phyloP scores from a whole-genome alignment of 2,329 filamentous ascomycete species.

The Podosphaera fusca region DNA sequence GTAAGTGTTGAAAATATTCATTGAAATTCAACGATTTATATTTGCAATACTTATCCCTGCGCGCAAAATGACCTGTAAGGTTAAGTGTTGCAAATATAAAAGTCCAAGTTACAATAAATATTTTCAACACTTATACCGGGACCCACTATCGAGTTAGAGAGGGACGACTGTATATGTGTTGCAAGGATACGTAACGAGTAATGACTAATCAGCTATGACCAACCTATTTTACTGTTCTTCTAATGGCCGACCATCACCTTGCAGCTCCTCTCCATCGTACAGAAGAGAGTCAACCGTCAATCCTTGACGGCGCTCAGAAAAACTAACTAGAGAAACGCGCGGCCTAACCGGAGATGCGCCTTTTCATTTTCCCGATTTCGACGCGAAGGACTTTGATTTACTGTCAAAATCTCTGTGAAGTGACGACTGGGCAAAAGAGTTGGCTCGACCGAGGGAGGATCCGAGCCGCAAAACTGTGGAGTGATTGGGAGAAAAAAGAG shows the following conservation, averaged over 20 bases:
- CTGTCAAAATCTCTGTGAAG: conserved; percentile 49
- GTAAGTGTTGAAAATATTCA: too few relatives aligned
- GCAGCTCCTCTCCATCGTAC: not conserved
- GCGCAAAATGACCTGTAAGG: too few relatives aligned
- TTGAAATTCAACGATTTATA: too few relatives aligned
- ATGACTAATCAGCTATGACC: too few relatives aligned
- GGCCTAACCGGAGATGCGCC: conserved; percentile 41
- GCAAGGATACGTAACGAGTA: too few relatives aligned
- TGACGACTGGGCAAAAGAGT: conserved; percentile 29
- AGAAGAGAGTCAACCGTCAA: not conserved
- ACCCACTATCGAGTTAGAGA: too few relatives aligned
- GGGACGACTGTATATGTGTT: too few relatives aligned
- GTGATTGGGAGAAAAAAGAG: conserved; percentile 65
- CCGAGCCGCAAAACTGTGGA: conserved; percentile 59
- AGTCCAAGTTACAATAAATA: too few relatives aligned
- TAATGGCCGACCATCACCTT: not conserved
- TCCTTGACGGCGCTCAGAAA: not conserved
- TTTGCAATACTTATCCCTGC: too few relatives aligned
- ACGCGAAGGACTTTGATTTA: conserved; percentile 80
- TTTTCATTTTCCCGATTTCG: conserved; percentile 84
- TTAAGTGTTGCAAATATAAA: too few relatives aligned
- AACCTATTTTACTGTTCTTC: too few relatives aligned
- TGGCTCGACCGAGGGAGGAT: conserved; percentile 44
- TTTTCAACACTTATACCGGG: too few relatives aligned
- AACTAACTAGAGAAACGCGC: not conserved